Evolutionary conservation across 495 filamentous ascomycete genomes (phyloP), one percentile per base, ranked within the genome.

Genomic region (Lindgomyces ingoldianus): DNA sequence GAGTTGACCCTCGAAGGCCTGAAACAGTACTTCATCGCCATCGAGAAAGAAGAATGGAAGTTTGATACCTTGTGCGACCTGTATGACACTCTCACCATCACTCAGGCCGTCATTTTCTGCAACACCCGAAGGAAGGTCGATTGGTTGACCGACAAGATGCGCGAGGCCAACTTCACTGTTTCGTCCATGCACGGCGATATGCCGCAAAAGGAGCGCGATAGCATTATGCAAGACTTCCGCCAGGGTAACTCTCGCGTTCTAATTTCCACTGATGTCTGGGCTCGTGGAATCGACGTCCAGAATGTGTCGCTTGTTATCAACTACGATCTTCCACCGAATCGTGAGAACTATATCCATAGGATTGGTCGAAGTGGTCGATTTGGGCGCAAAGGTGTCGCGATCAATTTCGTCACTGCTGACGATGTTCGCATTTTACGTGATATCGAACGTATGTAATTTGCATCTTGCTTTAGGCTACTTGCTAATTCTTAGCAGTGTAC

Each of bases 11-110:
- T 99, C 29, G 94, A 99, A 78, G 94, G 94, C 63, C 86, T 99
- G 60, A 98, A 98, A 82, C 94, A 99, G 76, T 99, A 96, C 80
- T 99, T 96, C 79, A 99, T 99, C 70, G 95, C 94, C 11, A 93
- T 98, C 27, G 94, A 99, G 80, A 98, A 97, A 80, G 94, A 99
- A 76, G 94, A 98, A 71, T 99, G 94, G 94, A 99, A 99, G 73
- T 92, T 99, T 67, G 94, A 99, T 74, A 99, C 94, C n/a, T 86
- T 99, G 9, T 98, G 91, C 73, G 94, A 99, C 81, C 88, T 99
- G 25, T 99, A 99, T 83, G 94, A 99, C 74, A 99, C 94, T 6
- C 80, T 99, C 64, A 99, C 94, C 56, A 99, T 99, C 76, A 99
- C 94, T 18, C 94, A 99, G 77, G 94, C 94, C 10, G 94, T 99